Evolutionary conservation across 768 basidiomycete species (phyloP), one percentile per base, ranked within the genome.

Genomic region (Leccinum subtestaceum): DNA sequence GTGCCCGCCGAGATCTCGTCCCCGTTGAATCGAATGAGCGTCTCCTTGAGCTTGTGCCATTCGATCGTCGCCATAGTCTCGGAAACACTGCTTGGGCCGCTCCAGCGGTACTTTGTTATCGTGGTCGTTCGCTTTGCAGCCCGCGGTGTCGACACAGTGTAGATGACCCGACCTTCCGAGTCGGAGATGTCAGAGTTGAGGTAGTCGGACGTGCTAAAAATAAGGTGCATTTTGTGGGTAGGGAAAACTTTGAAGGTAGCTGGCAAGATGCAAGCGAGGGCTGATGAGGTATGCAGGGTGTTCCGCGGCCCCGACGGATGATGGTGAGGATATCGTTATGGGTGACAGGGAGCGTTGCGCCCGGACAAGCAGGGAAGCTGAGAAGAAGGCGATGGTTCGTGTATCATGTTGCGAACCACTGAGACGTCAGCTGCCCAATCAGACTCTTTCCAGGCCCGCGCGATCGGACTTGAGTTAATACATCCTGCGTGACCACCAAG

Each of bases 51-150:
- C 8, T 54, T 49, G 17, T 49, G 72, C 71, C 74, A 76, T 38
- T 76, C 71, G 15, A 78, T 73, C 23, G 67, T 66, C n/a, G 69
- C 77, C 56, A 78, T 66, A 23, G 64, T 70, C 19, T 65, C 67
- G 5, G 67, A 49, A 19, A 64, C 64, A 25, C 59, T 58, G 19
- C 47, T 58, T 15, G 46, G 34, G 40, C 66, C 66, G 34, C 64
- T 60, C 67, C 67, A 68, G 5, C 59, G 62, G 51, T 63, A 62
- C 50, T 71, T 70, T 34, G 58, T 70, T 8, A 70, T 60, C 13
- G 69, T 70, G 5, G 67, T 70, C 21, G 60, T 47, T 25, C 60
- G 67, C 34, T 61, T 69, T 2, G 54, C 21, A 4, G 46, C 38
- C 2, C n/a, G 53, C 40, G 62, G 58, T 3, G 69, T 66, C 27